Conservation (phyloP, 1,139 yeast species). For the Zygoascus sp. region DNA sequence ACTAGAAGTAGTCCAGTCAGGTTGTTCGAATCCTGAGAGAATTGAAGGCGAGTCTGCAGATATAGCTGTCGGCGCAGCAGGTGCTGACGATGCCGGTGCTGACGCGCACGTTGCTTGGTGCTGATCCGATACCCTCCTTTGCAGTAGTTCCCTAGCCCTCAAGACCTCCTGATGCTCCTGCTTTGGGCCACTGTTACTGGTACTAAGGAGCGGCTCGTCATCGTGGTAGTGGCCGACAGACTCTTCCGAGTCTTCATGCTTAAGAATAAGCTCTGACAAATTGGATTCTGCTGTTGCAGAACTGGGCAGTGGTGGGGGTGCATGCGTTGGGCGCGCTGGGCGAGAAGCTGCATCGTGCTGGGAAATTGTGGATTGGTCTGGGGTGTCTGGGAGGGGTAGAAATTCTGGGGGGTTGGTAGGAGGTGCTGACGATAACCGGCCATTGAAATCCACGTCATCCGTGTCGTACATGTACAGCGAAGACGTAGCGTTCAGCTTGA, state of each 20-base stretch:
- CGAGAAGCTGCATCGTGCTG: conserved; percentile 1
- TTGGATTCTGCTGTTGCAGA: conserved; percentile 6
- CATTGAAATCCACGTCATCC: conserved; percentile 7
- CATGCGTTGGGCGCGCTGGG: conserved; percentile 4
- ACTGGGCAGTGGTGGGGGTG: conserved; percentile 10
- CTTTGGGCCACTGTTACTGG: neutral
- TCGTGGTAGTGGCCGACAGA: neutral
- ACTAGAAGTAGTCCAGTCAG: neutral
- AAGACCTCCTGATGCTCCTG: neutral
- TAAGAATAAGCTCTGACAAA: neutral
- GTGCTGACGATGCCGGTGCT: neutral
- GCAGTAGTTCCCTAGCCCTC: neutral
- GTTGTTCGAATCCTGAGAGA: neutral
- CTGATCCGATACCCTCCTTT: neutral
- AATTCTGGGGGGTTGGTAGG: conserved; percentile 9
- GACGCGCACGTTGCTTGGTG: neutral
- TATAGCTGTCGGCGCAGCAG: neutral
- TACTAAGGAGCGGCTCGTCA: conserved; percentile 1
- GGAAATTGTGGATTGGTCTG: conserved; percentile 1
- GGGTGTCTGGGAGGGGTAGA: conserved; percentile 11
- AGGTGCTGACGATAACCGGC: conserved; percentile 5
- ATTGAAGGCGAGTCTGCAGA: neutral
- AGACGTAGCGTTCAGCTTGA: conserved; percentile 5
- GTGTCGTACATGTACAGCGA: conserved; percentile 9
- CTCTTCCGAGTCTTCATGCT: conserved; percentile 1